Conservation (phyloP, 2,329 filamentous ascomycete species). For the Blumeriella jaapii region DNA sequence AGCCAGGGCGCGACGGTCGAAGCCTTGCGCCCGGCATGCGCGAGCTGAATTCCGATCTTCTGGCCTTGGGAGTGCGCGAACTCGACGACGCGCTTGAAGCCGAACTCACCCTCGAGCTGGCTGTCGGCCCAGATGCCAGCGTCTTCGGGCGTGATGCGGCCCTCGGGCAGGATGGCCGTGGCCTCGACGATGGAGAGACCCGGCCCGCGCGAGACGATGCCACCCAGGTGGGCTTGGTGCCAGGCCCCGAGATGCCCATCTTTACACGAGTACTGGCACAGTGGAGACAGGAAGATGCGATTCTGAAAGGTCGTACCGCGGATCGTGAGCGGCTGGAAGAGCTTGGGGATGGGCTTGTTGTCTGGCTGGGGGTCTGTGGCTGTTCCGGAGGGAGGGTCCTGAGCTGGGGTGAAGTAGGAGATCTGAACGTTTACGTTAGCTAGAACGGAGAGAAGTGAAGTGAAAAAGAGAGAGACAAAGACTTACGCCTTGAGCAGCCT, state of each 20-base stretch:
- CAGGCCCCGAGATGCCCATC: slow-evolving; percentile 68
- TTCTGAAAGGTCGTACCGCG: slow-evolving; percentile 49
- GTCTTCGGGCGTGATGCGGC: slow-evolving; percentile 74
- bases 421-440: slow-evolving; percentile 16
- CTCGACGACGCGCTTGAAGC: slow-evolving; percentile 56
- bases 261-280: slow-evolving; percentile 56
- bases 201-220: slow-evolving; percentile 65
- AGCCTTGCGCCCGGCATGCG: slow-evolving; percentile 65
- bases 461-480: neutral
- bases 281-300: slow-evolving; percentile 50
- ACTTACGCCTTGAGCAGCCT: slow-evolving; percentile 16
- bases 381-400: slow-evolving; percentile 34
- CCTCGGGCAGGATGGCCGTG: slow-evolving; percentile 61
- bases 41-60: slow-evolving; percentile 69
- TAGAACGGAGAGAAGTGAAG: neutral
- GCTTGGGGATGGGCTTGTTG: slow-evolving; percentile 38
- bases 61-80: slow-evolving; percentile 72
- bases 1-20: slow-evolving; percentile 54
- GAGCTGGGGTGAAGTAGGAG: slow-evolving; percentile 36
- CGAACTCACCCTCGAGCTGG: slow-evolving; percentile 52
- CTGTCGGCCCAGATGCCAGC: slow-evolving; percentile 73
- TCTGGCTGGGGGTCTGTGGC: slow-evolving; percentile 34
- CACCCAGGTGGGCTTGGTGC: slow-evolving; percentile 73
- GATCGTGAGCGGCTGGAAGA: slow-evolving; percentile 32
- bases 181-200: slow-evolving; percentile 69